Evolutionary conservation across 2,329 filamentous ascomycete genomes (phyloP), one percentile per base, ranked within the genome.

Genomic region (Aspergillus phoenicis): DNA sequence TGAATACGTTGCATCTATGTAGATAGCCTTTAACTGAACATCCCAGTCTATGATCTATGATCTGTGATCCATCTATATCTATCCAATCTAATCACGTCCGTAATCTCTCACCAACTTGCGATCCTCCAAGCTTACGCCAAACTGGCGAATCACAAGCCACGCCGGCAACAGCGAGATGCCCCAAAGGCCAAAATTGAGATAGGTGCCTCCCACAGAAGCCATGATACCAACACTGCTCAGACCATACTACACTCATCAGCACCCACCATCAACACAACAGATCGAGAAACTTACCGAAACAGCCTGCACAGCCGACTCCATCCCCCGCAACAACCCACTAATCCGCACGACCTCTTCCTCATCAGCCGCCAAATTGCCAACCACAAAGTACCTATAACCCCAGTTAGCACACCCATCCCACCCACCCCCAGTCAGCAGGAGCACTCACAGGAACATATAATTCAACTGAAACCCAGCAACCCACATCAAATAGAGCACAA

Each of bases 231-330:
- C 66, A 2, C 86, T 87, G 8, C 83, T 85, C 0, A 91, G 73
- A 0, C 89, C 89, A 62, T 91, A 92, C 78, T 82, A 28, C 33
- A 2, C 2, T 8, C 0, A 17, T 64, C n/a, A 65, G 63, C 30
- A 61, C 33, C 11, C 30, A 61, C 33, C 11, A 55, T 54, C 2
- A 24, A 20, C 2, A 4, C 36, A 2, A 17, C 2, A 22, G 4
- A 39, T 3, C 8, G 11, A 54, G 8, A 17, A 8, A 75, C 79
- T 67, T 68, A 82, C 80, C 68, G 87, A 89, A 15, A 92, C 76
- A 6, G 89, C 89, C 71, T 92, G 89, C 77, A 87, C 89, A 0
- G 87, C 89, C 1, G 87, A 90, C 74, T 92, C 89, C 0, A 87
- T 89, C 1, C 87, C 89, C 58, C 89, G 82, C 2, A 92, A 78